phyloP scores from a whole-genome alignment of 2,329 filamentous ascomycete genomes.

The Venturia effusa region DNA sequence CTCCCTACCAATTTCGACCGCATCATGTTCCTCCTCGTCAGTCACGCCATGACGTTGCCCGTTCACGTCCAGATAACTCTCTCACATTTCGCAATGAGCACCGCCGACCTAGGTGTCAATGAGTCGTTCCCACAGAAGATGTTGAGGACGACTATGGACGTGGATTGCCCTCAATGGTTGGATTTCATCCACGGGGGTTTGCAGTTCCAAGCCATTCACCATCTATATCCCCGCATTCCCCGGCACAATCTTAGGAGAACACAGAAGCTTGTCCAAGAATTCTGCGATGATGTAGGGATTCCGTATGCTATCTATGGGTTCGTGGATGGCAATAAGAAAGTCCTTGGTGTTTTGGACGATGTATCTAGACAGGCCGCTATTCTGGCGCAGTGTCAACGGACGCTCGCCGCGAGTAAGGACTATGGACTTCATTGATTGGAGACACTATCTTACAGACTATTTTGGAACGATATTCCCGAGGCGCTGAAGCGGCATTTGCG shows the following conservation, averaged over 20 bases:
- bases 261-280: constrained; percentile 50
- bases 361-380: constrained; percentile 51
- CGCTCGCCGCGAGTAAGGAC: constrained; percentile 20
- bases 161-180: constrained; percentile 60
- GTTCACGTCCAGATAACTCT: constrained; percentile 64
- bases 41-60: constrained; percentile 55
- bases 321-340: constrained; percentile 49
- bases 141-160: constrained; percentile 63
- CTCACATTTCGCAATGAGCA: constrained; percentile 63
- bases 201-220: constrained; percentile 63
- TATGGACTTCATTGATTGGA: constrained; percentile 2
- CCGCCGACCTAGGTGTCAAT: constrained; percentile 49
- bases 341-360: constrained; percentile 44
- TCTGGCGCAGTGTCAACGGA: constrained; percentile 43
- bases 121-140: constrained; percentile 61
- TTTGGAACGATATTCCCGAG: background rate
- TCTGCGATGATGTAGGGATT: constrained; percentile 53
- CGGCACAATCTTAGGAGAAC: constrained; percentile 54
- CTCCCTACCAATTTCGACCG: constrained; percentile 49
- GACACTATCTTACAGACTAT: background rate
- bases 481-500: background rate
- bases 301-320: constrained; percentile 53
- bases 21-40: constrained; percentile 51
- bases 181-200: constrained; percentile 63
- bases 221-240: constrained; percentile 57